phyloP scores from a whole-genome alignment of 257 asterid genomes.

The Penstemon barbatus region DNA sequence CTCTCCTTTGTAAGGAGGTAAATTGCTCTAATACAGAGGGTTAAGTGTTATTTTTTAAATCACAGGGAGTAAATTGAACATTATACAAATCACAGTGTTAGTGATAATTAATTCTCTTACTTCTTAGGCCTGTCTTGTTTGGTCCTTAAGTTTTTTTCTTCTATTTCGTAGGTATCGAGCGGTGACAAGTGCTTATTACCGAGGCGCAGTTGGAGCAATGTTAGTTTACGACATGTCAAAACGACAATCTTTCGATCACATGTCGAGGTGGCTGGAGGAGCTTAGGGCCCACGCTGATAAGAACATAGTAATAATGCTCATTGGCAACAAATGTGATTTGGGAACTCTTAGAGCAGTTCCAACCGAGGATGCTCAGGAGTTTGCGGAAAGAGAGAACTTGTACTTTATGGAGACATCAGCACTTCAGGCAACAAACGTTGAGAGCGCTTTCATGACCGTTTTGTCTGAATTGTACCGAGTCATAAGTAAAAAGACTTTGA shows the following conservation, averaged over 20 bases:
- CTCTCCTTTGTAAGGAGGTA: no score
- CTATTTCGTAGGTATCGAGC: slow-evolving; percentile 67
- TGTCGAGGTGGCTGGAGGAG: slow-evolving; percentile 91
- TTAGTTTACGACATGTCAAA: slow-evolving; percentile 77
- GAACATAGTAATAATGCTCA: slow-evolving; percentile 81
- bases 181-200: slow-evolving; percentile 84
- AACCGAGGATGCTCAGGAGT: slow-evolving; percentile 80
- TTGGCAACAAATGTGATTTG: slow-evolving; percentile 74
- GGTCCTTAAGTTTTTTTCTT: not conserved
- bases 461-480: slow-evolving; percentile 60
- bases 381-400: slow-evolving; percentile 79
- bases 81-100: no score
- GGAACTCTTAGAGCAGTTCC: slow-evolving; percentile 83
- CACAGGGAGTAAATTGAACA: no score
- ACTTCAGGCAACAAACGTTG: slow-evolving; percentile 76
- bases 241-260: slow-evolving; percentile 86
- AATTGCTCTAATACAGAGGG: no score
- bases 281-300: slow-evolving; percentile 82
- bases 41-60: no score
- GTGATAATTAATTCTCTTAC: no score
- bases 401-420: slow-evolving; percentile 94
- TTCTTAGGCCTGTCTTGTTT: not conserved
- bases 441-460: slow-evolving; percentile 61
- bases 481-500: slow-evolving; percentile 64
- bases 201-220: slow-evolving; percentile 98